phyloP scores from a whole-genome alignment of 2,329 filamentous ascomycete genomes.

The Alternaria brassicae region DNA sequence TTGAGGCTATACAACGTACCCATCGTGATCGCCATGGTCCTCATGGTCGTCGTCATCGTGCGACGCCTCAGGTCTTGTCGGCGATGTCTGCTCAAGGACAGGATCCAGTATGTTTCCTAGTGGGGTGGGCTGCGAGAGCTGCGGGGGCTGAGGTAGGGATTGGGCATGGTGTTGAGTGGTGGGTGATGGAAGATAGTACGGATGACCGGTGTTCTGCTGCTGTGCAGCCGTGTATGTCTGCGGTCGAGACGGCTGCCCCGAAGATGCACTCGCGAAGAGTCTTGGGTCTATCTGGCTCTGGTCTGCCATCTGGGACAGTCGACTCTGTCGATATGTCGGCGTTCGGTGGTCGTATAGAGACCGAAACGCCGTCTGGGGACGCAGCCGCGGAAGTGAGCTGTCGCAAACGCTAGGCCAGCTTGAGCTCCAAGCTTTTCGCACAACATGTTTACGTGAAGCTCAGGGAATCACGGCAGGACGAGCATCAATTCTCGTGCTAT shows the following conservation, averaged over 20 bases:
- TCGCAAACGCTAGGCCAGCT: not conserved
- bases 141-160: constrained; percentile 11
- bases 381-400: no score
- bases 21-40: constrained; percentile 40
- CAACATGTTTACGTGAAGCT: not conserved
- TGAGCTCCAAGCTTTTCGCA: not conserved
- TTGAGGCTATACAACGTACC: constrained; percentile 22
- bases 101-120: constrained; percentile 38
- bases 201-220: constrained; percentile 32
- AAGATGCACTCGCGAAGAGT: constrained; percentile 32
- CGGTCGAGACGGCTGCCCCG: constrained; percentile 35
- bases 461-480: no score
- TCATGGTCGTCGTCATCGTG: constrained; percentile 33
- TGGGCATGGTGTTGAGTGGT: constrained; percentile 27
- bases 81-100: constrained; percentile 44
- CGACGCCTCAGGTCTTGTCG: constrained; percentile 8
- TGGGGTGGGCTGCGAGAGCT: constrained; percentile 24
- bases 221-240: constrained; percentile 36
- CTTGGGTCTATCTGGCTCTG: constrained; percentile 40
- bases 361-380: no score
- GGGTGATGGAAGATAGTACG: constrained; percentile 44
- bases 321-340: constrained; percentile 22
- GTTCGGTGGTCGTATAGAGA: constrained; percentile 31
- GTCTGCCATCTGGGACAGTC: constrained; percentile 33
- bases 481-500: no score